A percentile compares a stretch with the other conserved stretches of the same genome.
Conservation (phyloP, 2,329 filamentous ascomycete species). For the Aspergillus sp. region DNA sequence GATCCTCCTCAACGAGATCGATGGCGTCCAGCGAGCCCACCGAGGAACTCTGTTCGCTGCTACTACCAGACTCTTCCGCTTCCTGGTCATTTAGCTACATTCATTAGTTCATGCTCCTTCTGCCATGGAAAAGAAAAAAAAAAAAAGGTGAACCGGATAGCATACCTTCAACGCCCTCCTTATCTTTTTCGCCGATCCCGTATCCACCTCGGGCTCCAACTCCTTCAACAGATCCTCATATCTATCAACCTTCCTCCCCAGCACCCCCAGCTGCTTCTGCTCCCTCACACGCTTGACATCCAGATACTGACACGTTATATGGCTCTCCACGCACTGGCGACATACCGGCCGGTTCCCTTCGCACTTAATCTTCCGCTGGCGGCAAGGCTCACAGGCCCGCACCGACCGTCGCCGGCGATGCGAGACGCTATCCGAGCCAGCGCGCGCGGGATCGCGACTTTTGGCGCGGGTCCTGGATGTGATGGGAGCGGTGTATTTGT, state of each 20-base stretch:
- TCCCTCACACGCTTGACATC: conserved; percentile 30
- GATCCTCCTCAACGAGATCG: conserved; percentile 36
- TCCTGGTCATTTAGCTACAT: background rate
- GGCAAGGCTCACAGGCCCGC: conserved; percentile 29
- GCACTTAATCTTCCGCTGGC: conserved; percentile 29
- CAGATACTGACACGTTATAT: conserved; percentile 20
- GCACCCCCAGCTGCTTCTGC: conserved; percentile 22
- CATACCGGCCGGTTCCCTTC: conserved; percentile 23
- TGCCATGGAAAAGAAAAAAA: background rate
- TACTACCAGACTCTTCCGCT: conserved; percentile 12
- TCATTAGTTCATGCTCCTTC: background rate
- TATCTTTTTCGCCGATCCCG: conserved; percentile 13
- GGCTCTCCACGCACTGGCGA: conserved; percentile 20
- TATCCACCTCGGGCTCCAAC: conserved; percentile 18
- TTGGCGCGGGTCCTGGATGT: conserved; percentile 4
- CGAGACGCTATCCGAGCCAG: conserved; percentile 8
- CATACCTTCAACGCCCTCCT: conserved; percentile 20
- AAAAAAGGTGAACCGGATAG: background rate
- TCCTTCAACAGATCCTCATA: conserved; percentile 23
- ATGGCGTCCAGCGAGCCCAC: conserved; percentile 34
- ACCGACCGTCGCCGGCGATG: conserved; percentile 23
- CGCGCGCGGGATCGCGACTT: conserved; percentile 25
- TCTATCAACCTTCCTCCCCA: conserved; percentile 17
- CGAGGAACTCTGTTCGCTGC: conserved; percentile 15
- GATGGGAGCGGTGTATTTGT: background rate